Conservation (phyloP, 768 basidiomycete genomes). For the Serendipita sp. region DNA sequence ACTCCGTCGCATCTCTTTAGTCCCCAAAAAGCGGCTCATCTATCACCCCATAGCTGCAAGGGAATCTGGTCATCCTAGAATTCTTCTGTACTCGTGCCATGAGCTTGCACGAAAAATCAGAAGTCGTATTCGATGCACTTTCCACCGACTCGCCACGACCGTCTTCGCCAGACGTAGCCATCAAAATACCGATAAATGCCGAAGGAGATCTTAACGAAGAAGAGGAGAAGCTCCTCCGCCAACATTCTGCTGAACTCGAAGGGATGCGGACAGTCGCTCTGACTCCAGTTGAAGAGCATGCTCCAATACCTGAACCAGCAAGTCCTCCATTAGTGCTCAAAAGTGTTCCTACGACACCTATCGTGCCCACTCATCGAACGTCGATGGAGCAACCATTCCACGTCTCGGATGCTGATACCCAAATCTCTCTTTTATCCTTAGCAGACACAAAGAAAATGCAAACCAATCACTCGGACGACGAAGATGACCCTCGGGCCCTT, state of each 20-base stretch:
- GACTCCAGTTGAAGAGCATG: neutral
- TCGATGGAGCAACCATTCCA: neutral
- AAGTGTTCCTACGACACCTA: neutral
- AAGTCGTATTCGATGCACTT: neutral
- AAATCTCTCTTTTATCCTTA: neutral
- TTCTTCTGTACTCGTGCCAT: no score
- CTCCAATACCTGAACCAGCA: neutral
- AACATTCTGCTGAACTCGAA: neutral
- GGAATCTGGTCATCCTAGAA: no score
- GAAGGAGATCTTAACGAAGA: neutral
- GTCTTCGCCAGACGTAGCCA: no score
- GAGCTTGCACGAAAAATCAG: neutral
- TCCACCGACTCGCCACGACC: neutral
- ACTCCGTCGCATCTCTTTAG: no score
- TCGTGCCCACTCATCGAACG: neutral
- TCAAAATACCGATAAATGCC: neutral
- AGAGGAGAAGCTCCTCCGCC: neutral
- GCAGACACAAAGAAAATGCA: neutral
- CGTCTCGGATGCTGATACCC: neutral
- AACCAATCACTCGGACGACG: slow-evolving; percentile 12
- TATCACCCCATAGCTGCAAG: no score
- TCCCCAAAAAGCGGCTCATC: no score
- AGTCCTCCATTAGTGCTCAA: neutral
- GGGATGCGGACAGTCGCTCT: neutral
- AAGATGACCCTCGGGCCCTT: slow-evolving; percentile 57